Base-by-base conservation (phyloP, 2,329 filamentous ascomycete genomes). In the Exophiala viscosa region DNA sequence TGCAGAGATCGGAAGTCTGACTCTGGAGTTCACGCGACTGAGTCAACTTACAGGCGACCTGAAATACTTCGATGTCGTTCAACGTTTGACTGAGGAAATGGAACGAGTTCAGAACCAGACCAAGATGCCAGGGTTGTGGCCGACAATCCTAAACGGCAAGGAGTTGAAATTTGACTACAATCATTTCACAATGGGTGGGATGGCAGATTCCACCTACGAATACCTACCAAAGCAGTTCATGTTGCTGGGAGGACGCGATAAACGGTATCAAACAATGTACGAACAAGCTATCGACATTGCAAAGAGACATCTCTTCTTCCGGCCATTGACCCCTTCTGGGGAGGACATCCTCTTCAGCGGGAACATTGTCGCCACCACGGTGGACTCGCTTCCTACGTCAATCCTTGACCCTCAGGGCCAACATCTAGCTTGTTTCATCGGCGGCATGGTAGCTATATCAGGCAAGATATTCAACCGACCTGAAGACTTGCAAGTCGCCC, bases 241-340 rank as follows among this genome's bases (percentile, higher is more conserved):
- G 10, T 78, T 95, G 4, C 79, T 95, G 2, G 88, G 88, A 52
- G 90, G 90, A 1, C 76, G 84, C 1, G 82, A 85, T 57, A 35
- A 49, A 28, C 59, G 62, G 66, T 95, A 95, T 68, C 76, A 78
- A 55, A 79, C 78, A 15, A 80, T 95, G 70, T 90, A 95, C 66
- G 76, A 85, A 52, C 81, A 80, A 51, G 80, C 83, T 3, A 80
- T 85, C 28, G 80, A 85, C 4, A 83, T 83, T 0, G 81, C 86
- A 33, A 86, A 87, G 60, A 78, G 89, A 59, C 79, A 87, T 67
- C 76, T 95, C 8, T 81, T 95, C 52, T 95, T 83, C 70, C 80
- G 86, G 4, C 90, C 90, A 0, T 86, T 93, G 82, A 79, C 83
- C 15, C 79, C 83, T 5, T 79, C 81, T 28, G 75, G 81, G 48